Evolutionary conservation across 208 protist species (phyloP), one percentile per base, ranked within the genome.

Genomic region (Trypanosoma boissoni): DNA sequence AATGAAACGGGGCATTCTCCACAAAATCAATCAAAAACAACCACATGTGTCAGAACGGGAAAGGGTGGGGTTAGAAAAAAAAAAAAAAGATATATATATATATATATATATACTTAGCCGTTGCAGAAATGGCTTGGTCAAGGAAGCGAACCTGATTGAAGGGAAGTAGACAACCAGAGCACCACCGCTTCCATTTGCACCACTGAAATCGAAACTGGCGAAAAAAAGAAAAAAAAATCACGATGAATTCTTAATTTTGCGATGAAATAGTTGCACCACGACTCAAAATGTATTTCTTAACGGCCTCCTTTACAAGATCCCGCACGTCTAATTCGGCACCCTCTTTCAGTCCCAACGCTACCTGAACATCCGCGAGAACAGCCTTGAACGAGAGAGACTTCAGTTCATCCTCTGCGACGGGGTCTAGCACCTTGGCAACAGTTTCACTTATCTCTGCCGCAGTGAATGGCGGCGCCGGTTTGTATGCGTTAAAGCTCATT

Each of bases 401-500:
- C 9, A 87, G 9, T 16, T 61, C 37, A 2, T 66, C 59, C 16
- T 34, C 9, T 0, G 45, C 18, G 20, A 53, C 61, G 7, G 23
- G 23, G 0, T 24, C 55, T 20, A 90, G 65, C 21, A 85, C 76
- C 6, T 57, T 53, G 21, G 48, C 31, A 26, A 90, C 83, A 20
- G 80, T 61, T 10, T 36, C 34, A 0, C 39, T 29, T 3, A 89
- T 64, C 16, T 76, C 64, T 5, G 26, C 72, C 8, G 64, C 45
- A 0, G 53, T 54, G n/a, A 86, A 23, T 7, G 62, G 27, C 14
- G 71, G 69, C 0, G 75, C 71, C 4, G 77, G 57, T 1, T 55
- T 59, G 61, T 86, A 86, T 18, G 68, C 75, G 50, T 82, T 83
- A 49, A 91, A 65, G 23, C 41, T 88, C 2, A 83, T 52, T 10